Evolutionary conservation across 2,329 filamentous ascomycete species (phyloP).

Genomic region (Hypoxylon rubiginosum): DNA sequence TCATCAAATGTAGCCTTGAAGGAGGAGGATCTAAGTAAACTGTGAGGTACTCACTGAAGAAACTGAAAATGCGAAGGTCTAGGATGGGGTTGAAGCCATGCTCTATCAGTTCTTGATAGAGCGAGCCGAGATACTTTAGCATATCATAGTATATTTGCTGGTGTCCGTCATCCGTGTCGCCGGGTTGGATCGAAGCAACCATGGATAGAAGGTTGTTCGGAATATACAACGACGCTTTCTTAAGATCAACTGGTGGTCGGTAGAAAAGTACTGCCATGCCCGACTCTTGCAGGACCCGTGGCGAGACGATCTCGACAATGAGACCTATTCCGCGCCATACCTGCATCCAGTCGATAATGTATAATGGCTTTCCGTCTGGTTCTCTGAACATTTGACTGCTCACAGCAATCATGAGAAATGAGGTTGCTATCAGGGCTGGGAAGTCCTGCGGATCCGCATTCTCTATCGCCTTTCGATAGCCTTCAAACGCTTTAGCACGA

Average conservation of each 20-base stretch:
- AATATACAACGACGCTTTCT: slow-evolving; percentile 57
- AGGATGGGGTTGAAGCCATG: slow-evolving; percentile 61
- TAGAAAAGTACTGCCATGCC: slow-evolving; percentile 64
- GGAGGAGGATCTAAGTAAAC: background rate
- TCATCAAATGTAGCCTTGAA: too few relatives aligned
- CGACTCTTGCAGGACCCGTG: slow-evolving; percentile 53
- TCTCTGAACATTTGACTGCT: slow-evolving; percentile 66
- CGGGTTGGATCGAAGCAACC: slow-evolving; percentile 59
- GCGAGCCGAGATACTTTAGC: slow-evolving; percentile 64
- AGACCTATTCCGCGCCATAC: slow-evolving; percentile 68
- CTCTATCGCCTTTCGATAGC: slow-evolving; percentile 66
- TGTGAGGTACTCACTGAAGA: slow-evolving; percentile 55
- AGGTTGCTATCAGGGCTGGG: slow-evolving; percentile 65
- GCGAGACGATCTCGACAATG: slow-evolving; percentile 59
- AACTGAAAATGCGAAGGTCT: slow-evolving; percentile 65
- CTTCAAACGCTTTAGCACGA: slow-evolving; percentile 63
- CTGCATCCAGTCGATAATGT: slow-evolving; percentile 68
- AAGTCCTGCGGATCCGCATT: slow-evolving; percentile 60
- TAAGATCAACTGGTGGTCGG: slow-evolving; percentile 63
- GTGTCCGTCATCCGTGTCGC: slow-evolving; percentile 59
- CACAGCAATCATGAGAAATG: slow-evolving; percentile 65
- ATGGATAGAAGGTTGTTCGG: slow-evolving; percentile 65
- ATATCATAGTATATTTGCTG: slow-evolving; percentile 60
- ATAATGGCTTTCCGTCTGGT: slow-evolving; percentile 59
- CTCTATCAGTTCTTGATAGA: slow-evolving; percentile 63